These are phyloP conservation scores for Mercurialis annua DNA, from an alignment of 345 rosid species.

Conservation along the genomic window DNA sequence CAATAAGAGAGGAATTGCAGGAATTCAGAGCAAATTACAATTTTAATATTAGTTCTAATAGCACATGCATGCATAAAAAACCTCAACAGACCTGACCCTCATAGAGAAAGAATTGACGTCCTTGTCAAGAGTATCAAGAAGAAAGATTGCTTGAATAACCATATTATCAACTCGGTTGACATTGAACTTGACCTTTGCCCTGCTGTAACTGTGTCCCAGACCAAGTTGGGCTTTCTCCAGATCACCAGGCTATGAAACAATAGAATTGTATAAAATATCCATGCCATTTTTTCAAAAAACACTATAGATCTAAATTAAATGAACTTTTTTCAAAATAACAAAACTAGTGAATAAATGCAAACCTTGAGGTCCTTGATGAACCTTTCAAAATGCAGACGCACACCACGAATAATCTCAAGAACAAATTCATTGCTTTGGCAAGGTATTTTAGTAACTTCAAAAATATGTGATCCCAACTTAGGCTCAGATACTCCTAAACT, in stretches of 20 bases:
- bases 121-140: constrained; percentile 84
- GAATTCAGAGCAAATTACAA: background rate
- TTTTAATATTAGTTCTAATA: background rate
- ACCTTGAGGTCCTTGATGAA: constrained; percentile 94
- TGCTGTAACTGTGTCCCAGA: constrained; percentile 88
- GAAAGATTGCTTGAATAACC: constrained; percentile 94
- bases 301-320: background rate
- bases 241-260: constrained; percentile 66
- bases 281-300: background rate
- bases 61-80: background rate
- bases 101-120: constrained; percentile 82
- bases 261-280: background rate
- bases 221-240: constrained; percentile 93
- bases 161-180: constrained; percentile 88
- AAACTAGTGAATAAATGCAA: constrained; percentile 14
- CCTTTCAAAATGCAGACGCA: constrained; percentile 71
- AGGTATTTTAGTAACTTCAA: constrained; percentile 69
- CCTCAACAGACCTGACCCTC: constrained; percentile 78
- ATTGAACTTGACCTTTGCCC: constrained; percentile 97
- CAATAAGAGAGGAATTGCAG: constrained; percentile 17
- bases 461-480: constrained; percentile 80
- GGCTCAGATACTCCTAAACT: constrained; percentile 84
- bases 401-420: constrained; percentile 87
- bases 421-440: constrained; percentile 85
- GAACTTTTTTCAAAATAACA: background rate